phyloP scores from a whole-genome alignment of 768 basidiomycete genomes.

The Suillus subaureus region DNA sequence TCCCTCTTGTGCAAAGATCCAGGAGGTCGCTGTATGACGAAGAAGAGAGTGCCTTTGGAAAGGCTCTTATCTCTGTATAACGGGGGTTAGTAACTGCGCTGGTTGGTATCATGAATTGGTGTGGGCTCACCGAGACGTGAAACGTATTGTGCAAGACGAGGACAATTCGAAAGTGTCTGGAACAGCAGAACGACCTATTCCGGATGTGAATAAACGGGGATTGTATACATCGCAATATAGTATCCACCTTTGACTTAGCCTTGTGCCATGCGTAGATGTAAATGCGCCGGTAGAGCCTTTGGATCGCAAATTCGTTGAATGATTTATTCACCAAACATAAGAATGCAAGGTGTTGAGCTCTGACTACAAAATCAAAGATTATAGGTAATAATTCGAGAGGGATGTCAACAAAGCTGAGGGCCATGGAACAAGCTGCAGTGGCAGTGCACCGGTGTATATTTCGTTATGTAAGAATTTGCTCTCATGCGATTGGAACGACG shows the following conservation, averaged over 20 bases:
- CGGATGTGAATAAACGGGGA: neutral
- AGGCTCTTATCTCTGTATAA: conserved; percentile 67
- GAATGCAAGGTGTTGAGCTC: conserved; percentile 51
- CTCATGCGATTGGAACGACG: neutral
- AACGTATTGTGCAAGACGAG: conserved; percentile 61
- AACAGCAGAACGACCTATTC: conserved; percentile 64
- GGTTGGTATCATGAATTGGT: conserved; percentile 6
- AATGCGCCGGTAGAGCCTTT: conserved; percentile 57
- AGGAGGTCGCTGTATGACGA: conserved; percentile 37
- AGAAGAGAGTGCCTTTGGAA: conserved; percentile 54
- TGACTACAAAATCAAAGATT: conserved; percentile 52
- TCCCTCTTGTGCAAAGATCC: conserved; percentile 46
- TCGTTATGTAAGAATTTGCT: neutral
- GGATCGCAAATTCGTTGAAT: conserved; percentile 54
- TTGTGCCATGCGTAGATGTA: conserved; percentile 76
- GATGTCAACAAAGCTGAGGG: conserved; percentile 49
- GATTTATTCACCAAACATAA: conserved; percentile 59
- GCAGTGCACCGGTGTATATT: neutral
- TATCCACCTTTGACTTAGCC: conserved; percentile 57
- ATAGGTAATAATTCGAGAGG: conserved; percentile 67
- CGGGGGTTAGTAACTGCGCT: neutral
- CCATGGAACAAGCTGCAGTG: conserved; percentile 35
- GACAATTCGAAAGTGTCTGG: conserved; percentile 53
- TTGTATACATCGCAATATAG: conserved; percentile 3
- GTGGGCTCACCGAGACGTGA: conserved; percentile 53